Evolutionary conservation across 805 yeast species (phyloP).

Genomic region (Yamadazyma insecticola): DNA sequence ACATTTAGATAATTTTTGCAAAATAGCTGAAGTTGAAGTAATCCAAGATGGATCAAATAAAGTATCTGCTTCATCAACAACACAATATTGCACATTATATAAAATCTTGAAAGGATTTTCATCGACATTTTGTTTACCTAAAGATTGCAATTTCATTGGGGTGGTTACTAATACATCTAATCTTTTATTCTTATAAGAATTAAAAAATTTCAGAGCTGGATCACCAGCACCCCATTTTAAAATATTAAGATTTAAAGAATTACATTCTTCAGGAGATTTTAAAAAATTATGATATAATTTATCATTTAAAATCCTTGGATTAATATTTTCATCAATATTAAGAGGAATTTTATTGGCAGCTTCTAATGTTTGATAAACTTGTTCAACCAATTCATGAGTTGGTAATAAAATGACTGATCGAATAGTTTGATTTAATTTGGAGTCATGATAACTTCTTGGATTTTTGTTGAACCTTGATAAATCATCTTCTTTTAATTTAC

Average conservation of each 20-base stretch:
- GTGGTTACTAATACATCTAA: slow-evolving; percentile 83
- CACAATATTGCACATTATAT: slow-evolving; percentile 51
- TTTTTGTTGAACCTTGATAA: slow-evolving; percentile 17
- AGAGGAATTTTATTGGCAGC: slow-evolving; percentile 22
- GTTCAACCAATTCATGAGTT: slow-evolving; percentile 83
- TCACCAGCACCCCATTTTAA: slow-evolving; percentile 63
- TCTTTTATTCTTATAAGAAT: slow-evolving; percentile 39
- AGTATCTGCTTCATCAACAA: slow-evolving; percentile 93
- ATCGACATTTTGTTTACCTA: slow-evolving; percentile 17
- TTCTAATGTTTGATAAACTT: slow-evolving; percentile 52
- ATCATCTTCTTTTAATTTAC: slow-evolving; percentile 61
- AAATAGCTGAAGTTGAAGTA: slow-evolving; percentile 54
- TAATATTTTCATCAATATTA: slow-evolving; percentile 15
- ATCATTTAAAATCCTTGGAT: slow-evolving; percentile 10
- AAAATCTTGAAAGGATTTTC: slow-evolving; percentile 37
- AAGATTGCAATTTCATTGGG: slow-evolving; percentile 65
- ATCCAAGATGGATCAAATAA: slow-evolving; percentile 78
- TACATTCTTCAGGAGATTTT: slow-evolving; percentile 15
- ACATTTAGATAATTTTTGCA: slow-evolving; percentile 49
- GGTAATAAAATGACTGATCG: slow-evolving; percentile 80
- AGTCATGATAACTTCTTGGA: slow-evolving; percentile 15
- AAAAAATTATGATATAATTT: slow-evolving; percentile 19
- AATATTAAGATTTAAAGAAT: slow-evolving; percentile 37
- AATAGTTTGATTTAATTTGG: slow-evolving; percentile 34
- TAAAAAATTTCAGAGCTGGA: slow-evolving; percentile 48